Base-by-base conservation (phyloP, 257 asterid genomes). In the Thymus quinquecostatus region DNA sequence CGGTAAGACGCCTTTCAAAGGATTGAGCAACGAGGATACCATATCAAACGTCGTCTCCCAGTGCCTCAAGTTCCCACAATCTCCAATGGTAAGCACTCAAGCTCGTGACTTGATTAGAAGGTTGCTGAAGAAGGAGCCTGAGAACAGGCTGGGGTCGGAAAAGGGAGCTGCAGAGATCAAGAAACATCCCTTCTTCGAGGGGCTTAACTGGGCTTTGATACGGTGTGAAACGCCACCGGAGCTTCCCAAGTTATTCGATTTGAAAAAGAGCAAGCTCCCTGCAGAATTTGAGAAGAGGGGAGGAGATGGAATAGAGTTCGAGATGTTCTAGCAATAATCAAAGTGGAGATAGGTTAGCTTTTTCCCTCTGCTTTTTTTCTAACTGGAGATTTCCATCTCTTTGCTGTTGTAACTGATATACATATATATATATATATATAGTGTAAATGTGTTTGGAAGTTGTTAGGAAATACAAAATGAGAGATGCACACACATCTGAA, bases 161-260 rank as follows among this genome's bases (percentile, higher is more conserved):
- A 91, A 71, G 80, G 97, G 97, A 4, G 97, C 96, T 5, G 88
- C 89, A 1, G 96, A 87, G 77, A 91, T 91, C 64, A 91, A 89
- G 82, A 86, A 74, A 64, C 97, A 87, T 68, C 83, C 96, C 5
- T 92, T 92, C 76, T 92, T 92, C 14, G 87, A 85, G 71, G 96
- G 97, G 41, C 72, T 87, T 65, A 92, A 92, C 67, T 92, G 90
- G 96, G 97, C 96, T 58, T 62, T 92, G 75, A 80, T 92, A 44
- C 80, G 97, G 40, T 86, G 96, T 59, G 86, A 82, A 48, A 81
- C 80, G 38, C 96, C 97, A 6, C 98, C 97, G 0, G 93, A 86
- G 80, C 53, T 87, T 72, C 97, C 97, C 1, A 85, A 75, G 82
- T 27, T 67, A 14, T 82, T 77, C 41, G 92, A 88, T 34, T 45